These are phyloP conservation scores for Pleurotus sapidus DNA, from an alignment of 768 basidiomycete species.

Conservation along the genomic window DNA sequence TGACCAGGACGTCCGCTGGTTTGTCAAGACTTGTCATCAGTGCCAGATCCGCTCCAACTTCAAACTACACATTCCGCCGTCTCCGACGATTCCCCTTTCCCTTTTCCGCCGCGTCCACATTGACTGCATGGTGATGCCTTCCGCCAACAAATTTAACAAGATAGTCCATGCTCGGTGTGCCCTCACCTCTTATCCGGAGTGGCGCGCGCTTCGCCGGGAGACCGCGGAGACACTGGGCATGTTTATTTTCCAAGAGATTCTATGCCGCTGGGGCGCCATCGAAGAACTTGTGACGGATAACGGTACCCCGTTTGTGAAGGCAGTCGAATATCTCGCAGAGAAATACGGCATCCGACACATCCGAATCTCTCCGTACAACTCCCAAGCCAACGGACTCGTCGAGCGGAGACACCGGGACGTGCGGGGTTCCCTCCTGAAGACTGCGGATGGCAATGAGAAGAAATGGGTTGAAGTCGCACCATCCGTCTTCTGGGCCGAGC, in stretches of 20 bases:
- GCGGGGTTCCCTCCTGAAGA: conserved; percentile 15
- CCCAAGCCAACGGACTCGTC: conserved; percentile 27
- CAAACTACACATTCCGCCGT: conserved; percentile 23
- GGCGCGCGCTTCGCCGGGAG: conserved; percentile 16
- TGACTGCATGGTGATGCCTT: conserved; percentile 25
- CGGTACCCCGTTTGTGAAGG: conserved; percentile 26
- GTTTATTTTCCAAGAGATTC: conserved; percentile 25
- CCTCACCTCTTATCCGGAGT: conserved; percentile 19
- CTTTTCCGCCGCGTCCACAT: conserved; percentile 24
- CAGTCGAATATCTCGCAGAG: conserved; percentile 8
- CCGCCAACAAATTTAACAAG: conserved; percentile 16
- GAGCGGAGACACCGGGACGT: conserved; percentile 22
- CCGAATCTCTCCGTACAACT: conserved; percentile 31
- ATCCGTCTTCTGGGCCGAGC: conserved; percentile 10
- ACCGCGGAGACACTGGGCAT: conserved; percentile 15
- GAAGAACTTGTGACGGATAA: conserved; percentile 37
- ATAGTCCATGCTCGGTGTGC: conserved; percentile 23
- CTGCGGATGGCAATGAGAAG: conserved; percentile 1
- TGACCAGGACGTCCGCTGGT: conserved; percentile 26
- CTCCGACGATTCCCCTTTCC: conserved; percentile 17
- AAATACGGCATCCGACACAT: conserved; percentile 22
- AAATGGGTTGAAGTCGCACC: conserved; percentile 18
- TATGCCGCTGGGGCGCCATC: conserved; percentile 28
- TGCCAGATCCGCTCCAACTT: conserved; percentile 24
- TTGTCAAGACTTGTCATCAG: conserved; percentile 25